These are phyloP conservation scores for Euphorbia lathyris DNA, from an alignment of 345 rosid species.

Conservation along the genomic window DNA sequence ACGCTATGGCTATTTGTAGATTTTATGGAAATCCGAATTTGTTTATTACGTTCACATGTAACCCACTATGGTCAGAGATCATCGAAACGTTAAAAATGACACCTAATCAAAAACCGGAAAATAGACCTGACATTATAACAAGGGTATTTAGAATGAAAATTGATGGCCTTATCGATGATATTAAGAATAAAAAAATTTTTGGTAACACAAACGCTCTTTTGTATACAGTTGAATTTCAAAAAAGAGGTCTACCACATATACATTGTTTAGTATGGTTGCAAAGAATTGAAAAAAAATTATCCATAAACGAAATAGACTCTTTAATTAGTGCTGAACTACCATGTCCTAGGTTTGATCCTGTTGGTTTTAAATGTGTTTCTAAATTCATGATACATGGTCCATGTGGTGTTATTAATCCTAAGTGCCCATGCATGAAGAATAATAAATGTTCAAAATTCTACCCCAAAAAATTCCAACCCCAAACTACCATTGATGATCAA, in stretches of 20 bases:
- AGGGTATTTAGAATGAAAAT: neutral
- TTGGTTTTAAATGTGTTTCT: neutral
- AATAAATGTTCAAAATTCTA: neutral
- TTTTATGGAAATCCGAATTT: neutral
- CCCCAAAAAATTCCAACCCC: neutral
- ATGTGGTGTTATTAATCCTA: neutral
- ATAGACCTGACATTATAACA: neutral
- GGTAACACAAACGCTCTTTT: neutral
- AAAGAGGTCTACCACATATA: neutral
- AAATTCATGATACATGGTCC: constrained; percentile 1
- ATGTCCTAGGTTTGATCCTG: neutral
- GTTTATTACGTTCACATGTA: neutral
- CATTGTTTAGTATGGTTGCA: neutral
- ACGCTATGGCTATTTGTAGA: neutral
- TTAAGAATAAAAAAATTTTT: neutral
- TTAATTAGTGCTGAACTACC: neutral
- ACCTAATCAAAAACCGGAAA: neutral
- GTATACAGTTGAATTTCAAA: constrained; percentile 6
- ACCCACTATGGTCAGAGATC: neutral
- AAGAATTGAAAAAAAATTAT: neutral
- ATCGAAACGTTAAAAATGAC: rapidly evolving
- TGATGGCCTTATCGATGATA: neutral
- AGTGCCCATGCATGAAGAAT: neutral
- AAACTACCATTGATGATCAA: neutral
- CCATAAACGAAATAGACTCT: rapidly evolving